These are phyloP conservation scores for Russula griseocarnosa DNA, from an alignment of 768 basidiomycete genomes.

Conservation along the genomic window DNA sequence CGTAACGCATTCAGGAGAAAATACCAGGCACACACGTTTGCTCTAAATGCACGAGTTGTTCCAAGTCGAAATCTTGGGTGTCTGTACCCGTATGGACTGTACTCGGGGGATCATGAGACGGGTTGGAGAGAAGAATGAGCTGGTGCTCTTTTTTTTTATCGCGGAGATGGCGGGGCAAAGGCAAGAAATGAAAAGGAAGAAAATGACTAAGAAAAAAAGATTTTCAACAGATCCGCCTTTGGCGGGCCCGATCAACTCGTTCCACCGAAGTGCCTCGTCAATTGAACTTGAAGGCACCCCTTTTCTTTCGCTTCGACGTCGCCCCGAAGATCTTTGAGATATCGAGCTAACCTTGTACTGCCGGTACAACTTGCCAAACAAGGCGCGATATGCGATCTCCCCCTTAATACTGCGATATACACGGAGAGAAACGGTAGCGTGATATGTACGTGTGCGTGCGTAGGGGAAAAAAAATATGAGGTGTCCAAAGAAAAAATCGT, in stretches of 20 bases:
- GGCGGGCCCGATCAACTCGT: not conserved
- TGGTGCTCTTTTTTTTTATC: not conserved
- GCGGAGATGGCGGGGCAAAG: slow-evolving; percentile 16
- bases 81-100: not conserved
- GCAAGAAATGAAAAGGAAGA: not conserved
- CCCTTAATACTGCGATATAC: slow-evolving; percentile 19
- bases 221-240: not conserved
- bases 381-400: not conserved
- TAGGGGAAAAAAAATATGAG: slow-evolving; percentile 4
- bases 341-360: slow-evolving; percentile 8
- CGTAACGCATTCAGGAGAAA: not conserved
- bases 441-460: slow-evolving; percentile 12
- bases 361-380: slow-evolving; percentile 16
- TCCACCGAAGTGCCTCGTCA: not conserved
- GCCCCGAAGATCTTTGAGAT: slow-evolving; percentile 16
- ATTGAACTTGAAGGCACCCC: not conserved
- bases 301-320: slow-evolving; percentile 18
- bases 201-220: not conserved
- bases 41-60: slow-evolving; percentile 34
- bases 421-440: slow-evolving; percentile 12
- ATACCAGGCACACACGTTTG: slow-evolving; percentile 31
- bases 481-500: slow-evolving; percentile 8
- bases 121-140: too few relatives aligned
- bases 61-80: slow-evolving; percentile 31
- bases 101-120: slow-evolving; percentile 1